These are phyloP conservation scores for Xylaria polymorpha DNA, from an alignment of 2,329 filamentous ascomycete species.

Conservation along the genomic window DNA sequence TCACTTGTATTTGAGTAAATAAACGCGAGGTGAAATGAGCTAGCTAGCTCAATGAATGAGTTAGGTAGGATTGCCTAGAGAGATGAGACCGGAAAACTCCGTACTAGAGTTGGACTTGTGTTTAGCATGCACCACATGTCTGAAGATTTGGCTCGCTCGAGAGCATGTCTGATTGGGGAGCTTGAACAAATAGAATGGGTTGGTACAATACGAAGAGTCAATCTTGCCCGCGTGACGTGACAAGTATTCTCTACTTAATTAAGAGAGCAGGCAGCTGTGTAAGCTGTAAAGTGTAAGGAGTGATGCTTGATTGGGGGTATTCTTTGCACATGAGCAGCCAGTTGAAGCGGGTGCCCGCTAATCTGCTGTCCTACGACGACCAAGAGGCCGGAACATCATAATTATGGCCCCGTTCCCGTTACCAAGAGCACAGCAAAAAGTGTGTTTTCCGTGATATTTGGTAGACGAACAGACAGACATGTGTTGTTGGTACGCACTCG, in stretches of 20 bases:
- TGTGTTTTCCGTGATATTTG: conserved; percentile 7
- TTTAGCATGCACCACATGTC: not conserved
- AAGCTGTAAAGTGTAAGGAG: conserved; percentile 11
- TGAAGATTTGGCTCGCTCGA: not conserved
- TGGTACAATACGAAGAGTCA: conserved; percentile 7
- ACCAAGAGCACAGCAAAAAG: not conserved
- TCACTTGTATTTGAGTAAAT: not conserved
- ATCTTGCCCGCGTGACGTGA: conserved; percentile 11
- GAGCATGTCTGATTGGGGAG: conserved; percentile 12
- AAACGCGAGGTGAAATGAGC: not conserved
- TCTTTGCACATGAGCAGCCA: conserved; percentile 31
- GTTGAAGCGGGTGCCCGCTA: conserved; percentile 11
- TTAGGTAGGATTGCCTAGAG: not conserved
- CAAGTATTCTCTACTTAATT: not conserved
- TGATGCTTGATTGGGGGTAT: conserved; percentile 41
- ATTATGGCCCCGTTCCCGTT: conserved; percentile 15
- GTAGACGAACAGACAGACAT: not conserved
- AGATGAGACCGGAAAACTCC: not conserved
- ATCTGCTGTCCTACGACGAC: conserved; percentile 21
- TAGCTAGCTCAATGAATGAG: not conserved
- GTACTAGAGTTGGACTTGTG: not conserved
- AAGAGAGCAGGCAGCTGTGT: conserved; percentile 7
- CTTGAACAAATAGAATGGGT: conserved; percentile 1
- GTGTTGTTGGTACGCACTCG: conserved; percentile 27
- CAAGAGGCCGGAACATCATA: conserved; percentile 11